Evolutionary conservation across 1,284 basidiomycete species (phyloP).

Genomic region (Apiotrichum mycotoxinovorans): DNA sequence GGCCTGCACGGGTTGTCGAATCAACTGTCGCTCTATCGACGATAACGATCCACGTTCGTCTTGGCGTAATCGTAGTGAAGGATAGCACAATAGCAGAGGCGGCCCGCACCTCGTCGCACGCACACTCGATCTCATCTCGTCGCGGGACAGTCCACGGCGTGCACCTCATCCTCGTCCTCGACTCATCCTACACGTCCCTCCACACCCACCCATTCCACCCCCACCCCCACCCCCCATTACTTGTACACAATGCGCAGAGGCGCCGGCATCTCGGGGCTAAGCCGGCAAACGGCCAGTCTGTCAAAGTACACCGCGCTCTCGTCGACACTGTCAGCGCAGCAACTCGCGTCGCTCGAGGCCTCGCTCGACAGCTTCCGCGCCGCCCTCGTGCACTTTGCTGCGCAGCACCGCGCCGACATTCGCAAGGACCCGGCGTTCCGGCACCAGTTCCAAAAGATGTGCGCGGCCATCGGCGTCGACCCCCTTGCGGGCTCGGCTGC

Average conservation of each 20-base stretch:
- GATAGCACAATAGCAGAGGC: no score
- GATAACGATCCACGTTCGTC: no score
- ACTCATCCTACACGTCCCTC: not conserved
- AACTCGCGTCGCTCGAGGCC: slow-evolving; percentile 71
- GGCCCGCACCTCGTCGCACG: no score
- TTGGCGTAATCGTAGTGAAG: no score
- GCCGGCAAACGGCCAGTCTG: slow-evolving; percentile 48
- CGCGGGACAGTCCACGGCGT: no score
- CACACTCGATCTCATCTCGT: no score
- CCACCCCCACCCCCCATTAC: not conserved
- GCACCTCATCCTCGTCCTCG: no score
- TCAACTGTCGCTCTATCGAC: no score
- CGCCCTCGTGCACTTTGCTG: slow-evolving; percentile 75
- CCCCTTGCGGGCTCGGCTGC: slow-evolving; percentile 66
- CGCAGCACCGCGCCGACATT: slow-evolving; percentile 79
- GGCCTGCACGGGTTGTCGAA: no score
- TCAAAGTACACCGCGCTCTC: slow-evolving; percentile 73
- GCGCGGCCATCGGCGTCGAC: slow-evolving; percentile 88
- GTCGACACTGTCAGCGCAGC: slow-evolving; percentile 67
- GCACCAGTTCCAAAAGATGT: slow-evolving; percentile 94
- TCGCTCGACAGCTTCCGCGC: slow-evolving; percentile 82
- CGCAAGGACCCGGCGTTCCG: slow-evolving; percentile 80
- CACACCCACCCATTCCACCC: not conserved
- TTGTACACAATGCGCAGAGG: slow-evolving; percentile 51
- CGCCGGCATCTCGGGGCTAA: slow-evolving; percentile 54